A percentile compares a stretch with the other conserved stretches of the same genome.
phyloP scores from a whole-genome alignment of 2,329 filamentous ascomycete genomes.

The Aureobasidium sp. region DNA sequence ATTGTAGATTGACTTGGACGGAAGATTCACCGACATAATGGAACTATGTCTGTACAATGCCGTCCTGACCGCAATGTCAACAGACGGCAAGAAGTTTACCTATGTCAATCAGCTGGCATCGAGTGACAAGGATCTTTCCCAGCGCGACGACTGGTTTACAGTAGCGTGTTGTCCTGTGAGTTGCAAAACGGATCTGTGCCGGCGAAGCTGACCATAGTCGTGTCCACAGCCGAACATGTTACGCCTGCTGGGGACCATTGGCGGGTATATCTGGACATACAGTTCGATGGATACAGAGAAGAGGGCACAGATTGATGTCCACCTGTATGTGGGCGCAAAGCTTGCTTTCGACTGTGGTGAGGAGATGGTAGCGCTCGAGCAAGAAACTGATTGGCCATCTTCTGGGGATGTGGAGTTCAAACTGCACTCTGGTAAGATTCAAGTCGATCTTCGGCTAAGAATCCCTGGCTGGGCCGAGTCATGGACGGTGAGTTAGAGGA shows the following conservation, averaged over 20 bases:
- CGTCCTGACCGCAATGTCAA: constrained; percentile 48
- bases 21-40: constrained; percentile 52
- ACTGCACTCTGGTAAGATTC: constrained; percentile 30
- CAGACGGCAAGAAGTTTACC: constrained; percentile 50
- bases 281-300: constrained; percentile 22
- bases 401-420: constrained; percentile 45
- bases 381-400: constrained; percentile 53
- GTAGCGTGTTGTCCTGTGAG: constrained; percentile 51
- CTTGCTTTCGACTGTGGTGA: constrained; percentile 35
- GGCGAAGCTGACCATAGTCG: background rate
- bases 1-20: constrained; percentile 42
- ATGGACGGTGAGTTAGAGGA: constrained; percentile 23
- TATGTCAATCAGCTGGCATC: constrained; percentile 57
- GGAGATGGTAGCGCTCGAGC: constrained; percentile 37
- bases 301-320: constrained; percentile 42
- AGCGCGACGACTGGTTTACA: constrained; percentile 52
- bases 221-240: constrained; percentile 39
- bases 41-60: constrained; percentile 56
- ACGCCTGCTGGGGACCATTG: constrained; percentile 49
- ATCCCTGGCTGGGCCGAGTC: constrained; percentile 48
- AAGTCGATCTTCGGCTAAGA: constrained; percentile 42
- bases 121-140: constrained; percentile 43
- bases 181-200: background rate
- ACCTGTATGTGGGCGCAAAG: constrained; percentile 49
- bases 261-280: constrained; percentile 51